Percentiles rank a stretch among this genome's conserved stretches.
phyloP scores from a whole-genome alignment of 306 rosid genomes.

The Argentina anserina region DNA sequence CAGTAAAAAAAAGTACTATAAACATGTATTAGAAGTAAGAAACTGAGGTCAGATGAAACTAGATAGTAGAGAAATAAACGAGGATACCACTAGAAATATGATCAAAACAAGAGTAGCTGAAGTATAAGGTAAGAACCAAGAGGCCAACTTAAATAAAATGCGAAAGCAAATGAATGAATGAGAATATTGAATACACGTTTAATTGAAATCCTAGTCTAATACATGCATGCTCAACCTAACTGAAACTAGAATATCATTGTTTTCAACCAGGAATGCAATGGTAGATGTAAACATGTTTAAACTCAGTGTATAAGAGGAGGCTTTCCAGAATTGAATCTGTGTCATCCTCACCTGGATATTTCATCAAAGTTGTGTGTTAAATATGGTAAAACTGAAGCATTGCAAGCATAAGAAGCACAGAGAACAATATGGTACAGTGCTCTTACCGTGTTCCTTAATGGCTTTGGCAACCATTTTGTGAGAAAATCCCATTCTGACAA shows the following conservation, averaged over 20 bases:
- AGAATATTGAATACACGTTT: no score
- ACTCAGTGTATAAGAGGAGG: conserved; percentile 76
- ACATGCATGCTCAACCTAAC: background rate
- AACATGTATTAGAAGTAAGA: background rate
- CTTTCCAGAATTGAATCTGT: conserved; percentile 61
- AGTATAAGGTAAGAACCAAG: background rate
- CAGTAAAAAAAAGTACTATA: no score
- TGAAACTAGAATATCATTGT: no score
- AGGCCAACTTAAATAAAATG: background rate
- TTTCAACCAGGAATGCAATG: conserved; percentile 8
- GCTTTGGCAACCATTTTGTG: conserved; percentile 67
- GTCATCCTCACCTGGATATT: conserved; percentile 75
- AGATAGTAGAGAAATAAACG: background rate
- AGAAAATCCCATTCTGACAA: conserved; percentile 79
- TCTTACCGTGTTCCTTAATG: conserved; percentile 68
- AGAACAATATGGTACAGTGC: conserved; percentile 24
- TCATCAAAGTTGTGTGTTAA: conserved; percentile 21
- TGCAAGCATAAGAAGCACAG: conserved; percentile 6
- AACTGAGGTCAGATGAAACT: background rate
- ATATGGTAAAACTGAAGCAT: conserved; percentile 19
- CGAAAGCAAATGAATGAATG: background rate
- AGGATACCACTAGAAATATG: no score
- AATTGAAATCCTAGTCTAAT: no score
- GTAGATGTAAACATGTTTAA: conserved; percentile 20
- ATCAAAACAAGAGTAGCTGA: background rate